Evolutionary conservation across 805 yeast genomes (phyloP), one percentile per base, ranked within the genome.

Genomic region (Metschnikowia orientalis): DNA sequence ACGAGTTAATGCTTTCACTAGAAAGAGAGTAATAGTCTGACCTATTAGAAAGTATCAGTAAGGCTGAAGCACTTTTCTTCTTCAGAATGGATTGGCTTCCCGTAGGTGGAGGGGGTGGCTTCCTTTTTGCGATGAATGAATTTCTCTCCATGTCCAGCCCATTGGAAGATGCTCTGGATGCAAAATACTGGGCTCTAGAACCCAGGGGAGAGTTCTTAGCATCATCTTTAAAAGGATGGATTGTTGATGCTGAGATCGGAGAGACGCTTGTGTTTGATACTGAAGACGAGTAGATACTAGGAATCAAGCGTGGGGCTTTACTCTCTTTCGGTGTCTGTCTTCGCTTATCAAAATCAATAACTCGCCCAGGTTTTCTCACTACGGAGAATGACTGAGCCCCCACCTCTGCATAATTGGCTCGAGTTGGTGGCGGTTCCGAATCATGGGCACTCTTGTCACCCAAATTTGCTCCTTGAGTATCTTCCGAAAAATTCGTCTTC

Each of bases 311-410:
- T 1, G 79, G 70, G 2, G 69, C 58, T 30, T 61, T 60, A 12
- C 61, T 52, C 12, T 63, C 77, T 48, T 73, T 83, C 1, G 95
- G 94, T 1, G 95, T 80, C 28, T 75, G 77, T 26, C 95, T 61
- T 32, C 87, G 67, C 45, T 81, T 77, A 47, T 86, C 92, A 51
- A 86, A 86, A 54, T 88, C 88, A 40, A 85, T 85, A 48, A 83
- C 95, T 20, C 72, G 64, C 9, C 72, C 75, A n/a, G 73, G 76
- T 15, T 75, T 73, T 19, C 89, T 60, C 6, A 86, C 70, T 1
- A 86, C 79, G 38, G 81, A 69, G 52, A 86, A 85, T 0, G 86
- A 63, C 15, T 22, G 32, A n/a, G 32, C n/a, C n/a, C n/a, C n/a
- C n/a, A n/a, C n/a, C n/a, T n/a, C n/a, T n/a, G n/a, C n/a, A n/a